Evolutionary conservation across 1,284 basidiomycete species (phyloP).

Genomic region (Clitocybe nebularis): DNA sequence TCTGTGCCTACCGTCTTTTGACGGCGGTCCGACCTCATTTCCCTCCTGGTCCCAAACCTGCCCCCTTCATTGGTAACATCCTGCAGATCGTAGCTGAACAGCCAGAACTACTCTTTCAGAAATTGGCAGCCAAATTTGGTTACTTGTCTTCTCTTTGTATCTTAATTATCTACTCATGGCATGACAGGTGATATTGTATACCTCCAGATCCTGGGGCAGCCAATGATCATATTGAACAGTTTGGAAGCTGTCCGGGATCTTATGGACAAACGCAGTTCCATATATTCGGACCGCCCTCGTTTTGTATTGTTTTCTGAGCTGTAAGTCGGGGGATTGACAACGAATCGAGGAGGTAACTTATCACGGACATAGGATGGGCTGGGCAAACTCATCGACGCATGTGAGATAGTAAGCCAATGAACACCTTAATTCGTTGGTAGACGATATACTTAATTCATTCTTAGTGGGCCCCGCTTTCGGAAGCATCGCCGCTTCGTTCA

Average conservation of each 20-base stretch:
- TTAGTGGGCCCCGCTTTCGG: conserved; percentile 43
- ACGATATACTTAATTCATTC: conserved; percentile 3
- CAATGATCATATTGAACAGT: conserved; percentile 40
- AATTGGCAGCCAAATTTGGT: conserved; percentile 38
- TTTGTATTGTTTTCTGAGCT: conserved; percentile 44
- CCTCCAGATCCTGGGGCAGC: conserved; percentile 35
- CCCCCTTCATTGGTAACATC: conserved; percentile 47
- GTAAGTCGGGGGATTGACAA: conserved; percentile 23
- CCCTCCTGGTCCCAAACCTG: conserved; percentile 44
- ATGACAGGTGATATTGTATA: conserved; percentile 38
- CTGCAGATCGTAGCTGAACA: conserved; percentile 40
- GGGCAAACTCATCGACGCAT: conserved; percentile 40
- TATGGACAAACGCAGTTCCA: conserved; percentile 42
- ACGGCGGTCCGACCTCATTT: conserved; percentile 21
- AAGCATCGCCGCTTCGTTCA: conserved; percentile 49
- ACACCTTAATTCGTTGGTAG: not conserved
- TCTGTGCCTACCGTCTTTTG: conserved; percentile 20
- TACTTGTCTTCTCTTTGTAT: conserved; percentile 7
- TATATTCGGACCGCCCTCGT: conserved; percentile 47
- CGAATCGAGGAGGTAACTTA: not conserved
- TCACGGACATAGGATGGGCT: conserved; percentile 37
- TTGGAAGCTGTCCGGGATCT: conserved; percentile 39
- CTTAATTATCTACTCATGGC: conserved; percentile 2
- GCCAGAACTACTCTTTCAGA: conserved; percentile 37
- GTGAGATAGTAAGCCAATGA: conserved; percentile 37